A percentile compares a stretch with the other conserved stretches of the same genome.
phyloP scores from a whole-genome alignment of 768 basidiomycete genomes.

The Paxillus rubicundulus region DNA sequence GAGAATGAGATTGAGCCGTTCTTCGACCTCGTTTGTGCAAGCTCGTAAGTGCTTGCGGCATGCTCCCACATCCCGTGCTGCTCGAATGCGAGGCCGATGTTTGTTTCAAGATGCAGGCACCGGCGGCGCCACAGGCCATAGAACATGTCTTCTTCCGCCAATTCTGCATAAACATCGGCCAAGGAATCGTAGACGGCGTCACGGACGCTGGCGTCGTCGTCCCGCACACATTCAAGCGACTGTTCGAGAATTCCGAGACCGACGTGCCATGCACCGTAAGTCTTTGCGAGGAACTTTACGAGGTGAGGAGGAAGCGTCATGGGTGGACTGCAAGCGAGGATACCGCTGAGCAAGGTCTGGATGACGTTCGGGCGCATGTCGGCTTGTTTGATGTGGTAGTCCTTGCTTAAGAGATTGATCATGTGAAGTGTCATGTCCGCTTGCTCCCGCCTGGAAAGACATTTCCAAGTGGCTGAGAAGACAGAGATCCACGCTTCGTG shows the following conservation, averaged over 20 bases:
- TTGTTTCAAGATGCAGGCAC: constrained; percentile 86
- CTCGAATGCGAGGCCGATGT: constrained; percentile 83
- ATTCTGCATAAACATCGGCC: constrained; percentile 92
- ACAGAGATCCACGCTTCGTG: constrained; percentile 86
- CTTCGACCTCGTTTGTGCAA: constrained; percentile 82
- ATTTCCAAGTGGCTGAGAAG: constrained; percentile 84
- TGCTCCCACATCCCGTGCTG: constrained; percentile 98
- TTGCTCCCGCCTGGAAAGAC: constrained; percentile 85
- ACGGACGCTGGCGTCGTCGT: constrained; percentile 74
- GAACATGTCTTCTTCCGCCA: constrained; percentile 95
- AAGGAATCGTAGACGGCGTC: constrained; percentile 89
- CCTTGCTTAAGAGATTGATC: constrained; percentile 87
- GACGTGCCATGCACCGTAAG: constrained; percentile 94
- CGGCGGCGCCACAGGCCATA: constrained; percentile 95
- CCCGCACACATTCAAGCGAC: constrained; percentile 74
- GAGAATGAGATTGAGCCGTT: constrained; percentile 83
- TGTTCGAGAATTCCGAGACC: constrained; percentile 80
- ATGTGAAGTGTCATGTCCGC: constrained; percentile 84
- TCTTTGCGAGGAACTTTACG: constrained; percentile 94
- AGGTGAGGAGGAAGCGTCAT: constrained; percentile 92
- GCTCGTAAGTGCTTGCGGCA: constrained; percentile 84
- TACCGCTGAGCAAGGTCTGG: constrained; percentile 82
- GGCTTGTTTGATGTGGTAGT: constrained; percentile 87
- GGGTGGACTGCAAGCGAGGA: constrained; percentile 81
- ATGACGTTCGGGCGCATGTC: constrained; percentile 90